Conservation (phyloP, 2,329 filamentous ascomycete species). For the Kalaharituber pfeilii region DNA sequence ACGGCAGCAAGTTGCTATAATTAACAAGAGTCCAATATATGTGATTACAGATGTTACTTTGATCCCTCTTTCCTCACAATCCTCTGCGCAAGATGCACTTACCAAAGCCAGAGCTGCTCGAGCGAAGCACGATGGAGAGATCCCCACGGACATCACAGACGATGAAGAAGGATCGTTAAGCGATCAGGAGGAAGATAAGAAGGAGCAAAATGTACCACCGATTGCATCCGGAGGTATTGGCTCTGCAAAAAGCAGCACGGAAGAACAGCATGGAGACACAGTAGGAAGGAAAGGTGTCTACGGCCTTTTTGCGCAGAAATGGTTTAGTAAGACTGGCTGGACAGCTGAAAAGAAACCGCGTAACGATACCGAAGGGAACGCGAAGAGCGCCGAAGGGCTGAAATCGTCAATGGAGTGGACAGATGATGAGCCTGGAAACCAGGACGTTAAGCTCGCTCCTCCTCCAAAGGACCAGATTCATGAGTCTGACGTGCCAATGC, state of each 20-base stretch:
- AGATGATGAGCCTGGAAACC: constrained; percentile 8
- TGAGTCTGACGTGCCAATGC: not conserved
- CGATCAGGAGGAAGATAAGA: constrained; percentile 25
- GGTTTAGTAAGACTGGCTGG: constrained; percentile 80
- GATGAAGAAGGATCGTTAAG: constrained; percentile 29
- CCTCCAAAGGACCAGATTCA: constrained; percentile 3
- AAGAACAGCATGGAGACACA: constrained; percentile 44
- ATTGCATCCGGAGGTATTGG: constrained; percentile 23
- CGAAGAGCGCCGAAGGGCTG: constrained; percentile 24
- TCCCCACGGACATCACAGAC: constrained; percentile 31
- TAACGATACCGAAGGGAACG: constrained; percentile 24
- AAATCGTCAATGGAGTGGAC: constrained; percentile 18
- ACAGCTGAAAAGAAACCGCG: constrained; percentile 52
- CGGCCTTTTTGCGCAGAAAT: constrained; percentile 72
- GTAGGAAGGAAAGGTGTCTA: constrained; percentile 69
- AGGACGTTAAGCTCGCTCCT: not conserved
- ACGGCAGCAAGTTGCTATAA: constrained; percentile 73
- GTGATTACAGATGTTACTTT: constrained; percentile 75
- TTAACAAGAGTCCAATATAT: constrained; percentile 61
- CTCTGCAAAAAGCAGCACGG: constrained; percentile 48
- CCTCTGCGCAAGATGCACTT: constrained; percentile 58
- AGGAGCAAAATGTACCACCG: constrained; percentile 20
- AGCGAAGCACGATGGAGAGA: constrained; percentile 22
- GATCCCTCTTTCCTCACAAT: constrained; percentile 66
- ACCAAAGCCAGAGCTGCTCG: constrained; percentile 36